phyloP scores from a whole-genome alignment of 2,329 filamentous ascomycete species.

The Leptographium wingfieldii region DNA sequence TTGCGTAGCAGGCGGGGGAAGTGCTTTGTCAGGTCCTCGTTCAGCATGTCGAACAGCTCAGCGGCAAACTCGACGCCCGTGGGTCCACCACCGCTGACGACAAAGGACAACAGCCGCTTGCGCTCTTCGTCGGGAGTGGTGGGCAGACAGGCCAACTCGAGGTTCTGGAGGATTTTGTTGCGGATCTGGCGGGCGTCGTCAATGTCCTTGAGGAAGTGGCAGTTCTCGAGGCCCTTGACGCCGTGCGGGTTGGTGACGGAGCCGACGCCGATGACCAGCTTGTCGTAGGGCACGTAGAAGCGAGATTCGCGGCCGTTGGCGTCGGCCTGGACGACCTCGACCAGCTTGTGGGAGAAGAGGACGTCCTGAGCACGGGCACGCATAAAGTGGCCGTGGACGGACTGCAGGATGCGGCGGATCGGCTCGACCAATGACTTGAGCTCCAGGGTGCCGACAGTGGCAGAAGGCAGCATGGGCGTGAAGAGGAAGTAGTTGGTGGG shows the following conservation, averaged over 20 bases:
- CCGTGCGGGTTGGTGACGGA: conserved; percentile 91
- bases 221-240: conserved; percentile 87
- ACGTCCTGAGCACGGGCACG: conserved; percentile 79
- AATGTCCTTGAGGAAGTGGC: conserved; percentile 91
- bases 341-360: conserved; percentile 80
- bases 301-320: conserved; percentile 56
- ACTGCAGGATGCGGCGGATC: conserved; percentile 68
- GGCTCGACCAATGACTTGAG: conserved; percentile 86
- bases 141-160: conserved; percentile 85
- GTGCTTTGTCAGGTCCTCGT: conserved; percentile 74
- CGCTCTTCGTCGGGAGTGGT: conserved; percentile 84
- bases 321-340: conserved; percentile 71
- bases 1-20: conserved; percentile 90
- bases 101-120: conserved; percentile 78
- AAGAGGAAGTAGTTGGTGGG: conserved; percentile 96
- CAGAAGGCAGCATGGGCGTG: conserved; percentile 94
- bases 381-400: conserved; percentile 77
- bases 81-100: conserved; percentile 88
- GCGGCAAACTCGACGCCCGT: conserved; percentile 97
- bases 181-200: conserved; percentile 82
- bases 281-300: conserved; percentile 97
- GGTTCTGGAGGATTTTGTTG: conserved; percentile 76
- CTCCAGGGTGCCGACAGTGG: conserved; percentile 90
- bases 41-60: conserved; percentile 89
- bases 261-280: conserved; percentile 83